A percentile compares a stretch with the other conserved stretches of the same genome.
Conservation (phyloP, 1,284 basidiomycete species). For the Ganoderma lucidum region DNA sequence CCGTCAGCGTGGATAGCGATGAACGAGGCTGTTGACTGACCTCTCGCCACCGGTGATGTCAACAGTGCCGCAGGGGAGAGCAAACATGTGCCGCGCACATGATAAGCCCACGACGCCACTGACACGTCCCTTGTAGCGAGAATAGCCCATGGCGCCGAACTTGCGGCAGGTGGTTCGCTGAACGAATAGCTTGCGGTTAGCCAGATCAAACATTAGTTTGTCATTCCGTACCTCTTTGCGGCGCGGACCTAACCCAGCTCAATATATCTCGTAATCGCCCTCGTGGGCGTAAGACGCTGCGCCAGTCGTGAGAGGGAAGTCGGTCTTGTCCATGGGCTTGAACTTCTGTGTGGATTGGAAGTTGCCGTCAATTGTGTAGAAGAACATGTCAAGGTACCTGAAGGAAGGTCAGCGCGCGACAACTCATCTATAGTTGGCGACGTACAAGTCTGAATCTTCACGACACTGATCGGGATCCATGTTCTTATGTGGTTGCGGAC, state of each 20-base stretch:
- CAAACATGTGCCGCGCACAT: constrained; percentile 18
- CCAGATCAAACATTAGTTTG: not conserved
- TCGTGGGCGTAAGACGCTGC: constrained; percentile 17
- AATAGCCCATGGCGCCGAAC: constrained; percentile 18
- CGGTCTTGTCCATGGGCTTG: constrained; percentile 22
- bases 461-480: constrained; percentile 23
- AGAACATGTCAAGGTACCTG: constrained; percentile 23
- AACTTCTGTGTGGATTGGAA: constrained; percentile 25
- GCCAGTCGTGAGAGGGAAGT: constrained; percentile 16
- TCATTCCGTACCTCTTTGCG: not conserved
- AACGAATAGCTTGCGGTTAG: not conserved
- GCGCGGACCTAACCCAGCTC: not conserved
- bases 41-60: constrained; percentile 10
- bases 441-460: not conserved
- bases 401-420: not conserved
- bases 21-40: not conserved
- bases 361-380: constrained; percentile 22
- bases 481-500: constrained; percentile 34
- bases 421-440: not conserved
- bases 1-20: too few species aligned
- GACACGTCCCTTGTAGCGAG: constrained; percentile 8
- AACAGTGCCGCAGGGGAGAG: not conserved
- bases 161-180: constrained; percentile 13
- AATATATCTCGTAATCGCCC: constrained; percentile 12
- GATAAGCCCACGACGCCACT: constrained; percentile 11